Evolutionary conservation across 164 flowering plant genomes (phyloP), one percentile per base, ranked within the genome.

Genomic region (Euptelea pleiosperma): DNA sequence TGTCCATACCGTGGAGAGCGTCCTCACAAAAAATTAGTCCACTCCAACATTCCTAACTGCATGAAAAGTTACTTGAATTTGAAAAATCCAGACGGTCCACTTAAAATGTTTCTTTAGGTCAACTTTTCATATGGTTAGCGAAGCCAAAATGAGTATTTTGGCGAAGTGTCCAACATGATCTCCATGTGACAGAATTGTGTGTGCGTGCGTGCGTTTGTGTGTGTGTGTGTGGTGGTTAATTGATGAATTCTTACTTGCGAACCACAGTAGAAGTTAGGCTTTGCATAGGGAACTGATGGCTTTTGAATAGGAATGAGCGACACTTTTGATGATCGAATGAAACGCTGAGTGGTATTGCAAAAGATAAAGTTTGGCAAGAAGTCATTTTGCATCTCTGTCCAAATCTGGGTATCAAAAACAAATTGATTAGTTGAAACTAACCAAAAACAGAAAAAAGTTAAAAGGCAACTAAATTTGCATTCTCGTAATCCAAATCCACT

Each of bases 381-480:
- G 70, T 94, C 97, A 73, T 69, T 88, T 73, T 87, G 99, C 92
- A 94, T 82, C 77, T 90, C 99, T 51, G 89, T 77, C 96, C 92
- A 94, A 58, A 94, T 73, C 99, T 94, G 71, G 22, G 31, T 61
- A 25, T 43, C 60, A 64, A 16, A n/a, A 67, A 60, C 19, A 52
- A 24, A n/a, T 12, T 14, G 44, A 62, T 45, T 18, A 57, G 28
- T 41, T 36, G 11, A 29, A 60, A 30, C 8, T 8, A 47, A 2
- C 7, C 42, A 49, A 18, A 58, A 40, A n/a, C n/a, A n/a, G 43
- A 12, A 33, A 45, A 35, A 49, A 33, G 29, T 22, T 16, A 3
- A 40, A n/a, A n/a, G n/a, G n/a, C n/a, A n/a, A n/a, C n/a, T 18
- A 33, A 41, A 26, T 28, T 53, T 19, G 16, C 29, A 34, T 44